phyloP scores from a whole-genome alignment of 1,139 yeast species.

The Diutina pseudorugosa region DNA sequence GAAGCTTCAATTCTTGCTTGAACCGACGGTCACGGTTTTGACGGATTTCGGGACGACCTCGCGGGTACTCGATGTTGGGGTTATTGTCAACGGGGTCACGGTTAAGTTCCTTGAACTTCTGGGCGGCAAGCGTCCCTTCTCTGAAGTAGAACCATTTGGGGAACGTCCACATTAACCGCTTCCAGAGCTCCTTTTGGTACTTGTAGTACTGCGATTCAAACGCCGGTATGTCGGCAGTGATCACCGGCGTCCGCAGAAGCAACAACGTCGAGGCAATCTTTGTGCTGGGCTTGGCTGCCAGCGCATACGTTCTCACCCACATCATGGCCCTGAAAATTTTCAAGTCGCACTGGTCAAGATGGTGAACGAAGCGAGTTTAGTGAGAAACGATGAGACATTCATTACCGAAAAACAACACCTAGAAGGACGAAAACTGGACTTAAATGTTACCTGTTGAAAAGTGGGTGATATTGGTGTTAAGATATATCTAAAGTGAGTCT shows the following conservation, averaged over 20 bases:
- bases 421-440: neutral
- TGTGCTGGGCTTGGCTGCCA: constrained; percentile 6
- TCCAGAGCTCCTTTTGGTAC: constrained; percentile 79
- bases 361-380: neutral
- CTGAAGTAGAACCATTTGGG: constrained; percentile 89
- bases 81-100: constrained; percentile 60
- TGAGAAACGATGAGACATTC: neutral
- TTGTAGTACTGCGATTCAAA: constrained; percentile 69
- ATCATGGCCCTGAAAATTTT: constrained; percentile 4
- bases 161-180: constrained; percentile 93
- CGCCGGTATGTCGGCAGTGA: constrained; percentile 62
- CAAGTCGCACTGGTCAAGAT: neutral
- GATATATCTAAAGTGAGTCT: no score
- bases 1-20: constrained; percentile 65
- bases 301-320: constrained; percentile 2
- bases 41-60: constrained; percentile 76
- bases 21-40: constrained; percentile 81
- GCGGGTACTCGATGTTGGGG: constrained; percentile 67
- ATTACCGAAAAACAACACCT: neutral
- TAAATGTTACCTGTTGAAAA: neutral
- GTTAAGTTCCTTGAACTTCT: constrained; percentile 66
- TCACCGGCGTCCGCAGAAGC: constrained; percentile 71
- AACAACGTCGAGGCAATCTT: constrained; percentile 34
- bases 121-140: constrained; percentile 82
- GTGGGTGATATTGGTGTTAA: neutral